Conservation (phyloP, 2,329 filamentous ascomycete species). For the Stemphylium lycopersici region DNA sequence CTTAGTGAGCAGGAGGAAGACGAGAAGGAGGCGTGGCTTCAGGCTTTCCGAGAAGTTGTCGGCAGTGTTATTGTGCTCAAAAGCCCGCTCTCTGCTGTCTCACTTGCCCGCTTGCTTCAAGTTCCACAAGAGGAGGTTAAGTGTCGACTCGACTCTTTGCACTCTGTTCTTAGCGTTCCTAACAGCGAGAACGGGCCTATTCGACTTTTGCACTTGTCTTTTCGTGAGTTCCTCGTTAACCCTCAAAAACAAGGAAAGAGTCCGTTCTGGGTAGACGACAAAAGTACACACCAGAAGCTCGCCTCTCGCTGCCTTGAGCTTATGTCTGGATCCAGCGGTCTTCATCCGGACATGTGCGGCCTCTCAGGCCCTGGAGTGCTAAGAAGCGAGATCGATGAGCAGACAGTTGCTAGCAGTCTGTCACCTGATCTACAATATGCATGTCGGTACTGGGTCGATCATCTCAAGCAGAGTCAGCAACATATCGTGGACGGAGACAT, state of each 20-base stretch:
- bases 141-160: too few relatives aligned
- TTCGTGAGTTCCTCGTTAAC: too few relatives aligned
- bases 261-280: too few relatives aligned
- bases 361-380: conserved; percentile 11
- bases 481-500: conserved; percentile 29
- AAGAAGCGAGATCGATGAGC: conserved; percentile 16
- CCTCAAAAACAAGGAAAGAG: too few relatives aligned
- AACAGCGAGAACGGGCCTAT: conserved; percentile 36
- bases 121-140: too few relatives aligned
- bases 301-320: conserved; percentile 47
- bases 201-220: too few relatives aligned
- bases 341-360: conserved; percentile 49
- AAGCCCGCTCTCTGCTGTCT: too few relatives aligned
- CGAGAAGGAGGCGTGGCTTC: conserved; percentile 21
- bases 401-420: conserved; percentile 12
- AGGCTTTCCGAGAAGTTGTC: conserved; percentile 19
- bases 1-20: conserved; percentile 40
- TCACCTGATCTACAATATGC: conserved; percentile 42
- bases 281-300: too few relatives aligned
- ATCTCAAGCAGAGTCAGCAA: conserved; percentile 23
- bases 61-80: conserved; percentile 26
- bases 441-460: too few relatives aligned
- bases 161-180: too few relatives aligned
- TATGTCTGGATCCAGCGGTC: conserved; percentile 31
- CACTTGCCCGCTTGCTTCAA: too few relatives aligned